Evolutionary conservation across 139 green algal species (phyloP).

Genomic region (Limnomonas spitsbergensis): DNA sequence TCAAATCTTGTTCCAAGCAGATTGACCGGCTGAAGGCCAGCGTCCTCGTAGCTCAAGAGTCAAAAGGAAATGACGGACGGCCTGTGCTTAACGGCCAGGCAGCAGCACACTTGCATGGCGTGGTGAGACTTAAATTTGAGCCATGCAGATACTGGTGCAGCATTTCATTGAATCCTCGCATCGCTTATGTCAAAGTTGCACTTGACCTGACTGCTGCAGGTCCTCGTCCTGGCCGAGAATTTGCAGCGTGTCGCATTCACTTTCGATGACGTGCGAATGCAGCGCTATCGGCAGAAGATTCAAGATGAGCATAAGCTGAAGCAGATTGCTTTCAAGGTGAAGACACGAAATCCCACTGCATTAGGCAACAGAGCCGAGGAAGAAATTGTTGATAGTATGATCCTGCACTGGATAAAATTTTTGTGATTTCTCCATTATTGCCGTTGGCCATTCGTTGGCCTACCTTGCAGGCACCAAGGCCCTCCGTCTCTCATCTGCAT

Average conservation of each 20-base stretch:
- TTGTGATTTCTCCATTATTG: too few relatives aligned
- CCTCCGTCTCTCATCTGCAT: too few relatives aligned
- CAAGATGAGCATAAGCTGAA: constrained; percentile 15
- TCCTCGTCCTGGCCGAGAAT: constrained; percentile 73
- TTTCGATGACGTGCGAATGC: constrained; percentile 65
- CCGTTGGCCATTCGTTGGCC: not conserved
- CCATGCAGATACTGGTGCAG: not conserved
- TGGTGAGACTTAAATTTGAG: constrained; percentile 39
- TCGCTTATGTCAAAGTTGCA: not conserved
- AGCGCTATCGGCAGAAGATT: constrained; percentile 58
- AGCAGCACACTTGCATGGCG: constrained; percentile 64
- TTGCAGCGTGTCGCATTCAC: constrained; percentile 39
- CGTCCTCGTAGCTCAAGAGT: constrained; percentile 14
- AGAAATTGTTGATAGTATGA: too few relatives aligned
- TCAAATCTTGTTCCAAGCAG: constrained; percentile 16
- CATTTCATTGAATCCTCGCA: not conserved
- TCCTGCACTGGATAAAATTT: too few relatives aligned
- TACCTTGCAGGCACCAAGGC: not conserved
- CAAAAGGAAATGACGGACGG: not conserved
- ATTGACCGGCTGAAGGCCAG: constrained; percentile 25
- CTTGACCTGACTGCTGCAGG: too few relatives aligned
- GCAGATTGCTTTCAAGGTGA: not conserved
- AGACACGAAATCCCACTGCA: too few relatives aligned
- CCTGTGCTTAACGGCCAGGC: not conserved
- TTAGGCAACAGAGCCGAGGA: too few relatives aligned